Conservation (phyloP, 164 flowering plant genomes). For the Stephania yunnanensis region DNA sequence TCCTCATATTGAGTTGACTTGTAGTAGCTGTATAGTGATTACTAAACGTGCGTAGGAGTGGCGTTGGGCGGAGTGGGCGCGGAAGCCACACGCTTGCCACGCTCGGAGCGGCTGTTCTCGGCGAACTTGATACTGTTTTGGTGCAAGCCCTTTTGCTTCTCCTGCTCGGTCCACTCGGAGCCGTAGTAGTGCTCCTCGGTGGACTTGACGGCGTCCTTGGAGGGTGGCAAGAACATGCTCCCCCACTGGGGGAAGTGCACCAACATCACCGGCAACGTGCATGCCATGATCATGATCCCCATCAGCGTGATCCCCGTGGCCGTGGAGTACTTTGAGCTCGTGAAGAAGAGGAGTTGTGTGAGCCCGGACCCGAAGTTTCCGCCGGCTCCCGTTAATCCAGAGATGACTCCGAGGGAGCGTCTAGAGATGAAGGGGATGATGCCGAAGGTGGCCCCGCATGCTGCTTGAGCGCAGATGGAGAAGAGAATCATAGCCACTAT, state of each 20-base stretch:
- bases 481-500: slow-evolving; percentile 57
- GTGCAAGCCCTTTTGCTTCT: slow-evolving; percentile 56
- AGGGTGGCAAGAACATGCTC: slow-evolving; percentile 65
- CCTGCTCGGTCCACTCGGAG: slow-evolving; percentile 61
- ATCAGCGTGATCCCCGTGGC: slow-evolving; percentile 47
- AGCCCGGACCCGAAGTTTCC: slow-evolving; percentile 75
- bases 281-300: slow-evolving; percentile 60
- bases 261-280: slow-evolving; percentile 54
- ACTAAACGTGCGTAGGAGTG: slow-evolving; percentile 22
- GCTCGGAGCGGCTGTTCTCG: slow-evolving; percentile 61
- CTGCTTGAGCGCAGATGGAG: slow-evolving; percentile 71
- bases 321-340: slow-evolving; percentile 42
- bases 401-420: slow-evolving; percentile 66
- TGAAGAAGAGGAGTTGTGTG: slow-evolving; percentile 65
- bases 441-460: slow-evolving; percentile 72
- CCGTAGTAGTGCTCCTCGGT: slow-evolving; percentile 50
- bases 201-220: slow-evolving; percentile 28
- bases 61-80: slow-evolving; percentile 47
- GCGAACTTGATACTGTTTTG: slow-evolving; percentile 59
- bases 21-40: background rate
- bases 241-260: slow-evolving; percentile 89
- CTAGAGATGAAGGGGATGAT: slow-evolving; percentile 69
- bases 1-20: no score
- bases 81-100: slow-evolving; percentile 43
- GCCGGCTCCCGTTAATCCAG: slow-evolving; percentile 74